phyloP scores from a whole-genome alignment of 108 stramenopile genomes.

The Stephanodiscus minutulus region DNA sequence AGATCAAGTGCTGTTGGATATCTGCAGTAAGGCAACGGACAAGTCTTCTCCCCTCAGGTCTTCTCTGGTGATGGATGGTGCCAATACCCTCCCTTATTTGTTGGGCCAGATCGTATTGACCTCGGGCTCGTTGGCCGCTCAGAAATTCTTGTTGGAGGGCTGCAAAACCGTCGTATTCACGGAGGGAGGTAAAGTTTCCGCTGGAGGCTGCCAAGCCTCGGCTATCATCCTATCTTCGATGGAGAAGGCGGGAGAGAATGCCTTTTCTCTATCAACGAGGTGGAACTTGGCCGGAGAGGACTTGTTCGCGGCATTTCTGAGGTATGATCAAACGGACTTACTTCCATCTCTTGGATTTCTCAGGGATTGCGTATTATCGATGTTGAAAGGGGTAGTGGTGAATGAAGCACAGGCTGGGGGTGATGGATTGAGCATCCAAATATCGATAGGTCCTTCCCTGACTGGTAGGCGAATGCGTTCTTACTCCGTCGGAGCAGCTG shows the following conservation, averaged over 20 bases:
- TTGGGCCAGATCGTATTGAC: conserved; percentile 38
- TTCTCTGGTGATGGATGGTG: conserved; percentile 58
- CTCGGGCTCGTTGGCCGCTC: conserved; percentile 21
- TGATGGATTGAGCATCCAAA: conserved; percentile 46
- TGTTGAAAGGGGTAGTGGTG: conserved; percentile 74
- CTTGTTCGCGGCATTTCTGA: conserved; percentile 48
- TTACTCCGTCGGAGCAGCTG: conserved; percentile 75
- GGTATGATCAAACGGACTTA: background rate
- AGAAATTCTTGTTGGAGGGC: conserved; percentile 31
- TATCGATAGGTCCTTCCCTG: conserved; percentile 72
- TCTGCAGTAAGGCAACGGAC: conserved; percentile 47
- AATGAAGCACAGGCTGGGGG: conserved; percentile 34
- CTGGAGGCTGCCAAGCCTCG: conserved; percentile 45
- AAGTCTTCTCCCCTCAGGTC: conserved; percentile 53
- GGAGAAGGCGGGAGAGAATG: conserved; percentile 68
- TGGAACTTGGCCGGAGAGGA: conserved; percentile 68
- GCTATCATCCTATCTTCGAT: conserved; percentile 59
- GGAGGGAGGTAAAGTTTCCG: conserved; percentile 15
- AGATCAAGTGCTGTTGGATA: conserved; percentile 24
- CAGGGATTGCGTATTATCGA: conserved; percentile 53
- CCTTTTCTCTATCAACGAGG: conserved; percentile 57
- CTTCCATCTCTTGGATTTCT: conserved; percentile 8
- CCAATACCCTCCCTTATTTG: conserved; percentile 39
- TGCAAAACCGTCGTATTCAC: conserved; percentile 33
- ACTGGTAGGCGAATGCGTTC: conserved; percentile 71